Conservation (phyloP, 164 flowering plant genomes). For the Sextonia rubra region DNA sequence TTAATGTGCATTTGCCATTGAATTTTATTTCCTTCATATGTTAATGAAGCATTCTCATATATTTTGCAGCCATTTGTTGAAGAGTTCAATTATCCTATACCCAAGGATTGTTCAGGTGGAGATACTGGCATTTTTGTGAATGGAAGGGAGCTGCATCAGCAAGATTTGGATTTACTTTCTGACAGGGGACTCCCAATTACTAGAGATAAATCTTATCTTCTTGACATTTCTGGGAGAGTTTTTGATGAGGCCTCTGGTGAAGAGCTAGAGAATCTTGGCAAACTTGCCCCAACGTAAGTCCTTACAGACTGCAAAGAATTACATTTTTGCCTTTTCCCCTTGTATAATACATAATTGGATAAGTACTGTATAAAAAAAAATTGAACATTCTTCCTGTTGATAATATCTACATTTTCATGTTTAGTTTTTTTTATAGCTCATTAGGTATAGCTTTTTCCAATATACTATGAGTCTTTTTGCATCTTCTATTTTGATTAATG, state of each 20-base stretch:
- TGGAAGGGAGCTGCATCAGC: constrained; percentile 88
- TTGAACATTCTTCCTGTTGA: neutral
- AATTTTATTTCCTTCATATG: neutral
- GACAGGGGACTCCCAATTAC: constrained; percentile 75
- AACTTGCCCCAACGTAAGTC: constrained; percentile 96
- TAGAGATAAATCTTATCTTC: constrained; percentile 52
- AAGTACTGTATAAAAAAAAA: neutral
- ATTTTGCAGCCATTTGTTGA: constrained; percentile 80
- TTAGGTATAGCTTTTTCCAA: neutral
- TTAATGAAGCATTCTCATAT: neutral
- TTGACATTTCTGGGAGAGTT: constrained; percentile 80
- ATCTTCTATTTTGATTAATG: neutral
- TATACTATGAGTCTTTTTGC: neutral
- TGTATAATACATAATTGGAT: neutral
- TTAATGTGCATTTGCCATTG: neutral
- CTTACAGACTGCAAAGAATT: neutral
- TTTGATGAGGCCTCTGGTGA: constrained; percentile 72
- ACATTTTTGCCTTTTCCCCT: no score
- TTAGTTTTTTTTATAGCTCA: neutral
- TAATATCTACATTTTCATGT: neutral
- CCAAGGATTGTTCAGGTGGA: constrained; percentile 75
- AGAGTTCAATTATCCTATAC: constrained; percentile 73
- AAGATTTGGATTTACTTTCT: constrained; percentile 76
- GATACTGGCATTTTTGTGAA: constrained; percentile 75
- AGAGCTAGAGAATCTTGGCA: constrained; percentile 84